Evolutionary conservation across 2,329 filamentous ascomycete genomes (phyloP), one percentile per base, ranked within the genome.

Genomic region (Zarea fungicola): DNA sequence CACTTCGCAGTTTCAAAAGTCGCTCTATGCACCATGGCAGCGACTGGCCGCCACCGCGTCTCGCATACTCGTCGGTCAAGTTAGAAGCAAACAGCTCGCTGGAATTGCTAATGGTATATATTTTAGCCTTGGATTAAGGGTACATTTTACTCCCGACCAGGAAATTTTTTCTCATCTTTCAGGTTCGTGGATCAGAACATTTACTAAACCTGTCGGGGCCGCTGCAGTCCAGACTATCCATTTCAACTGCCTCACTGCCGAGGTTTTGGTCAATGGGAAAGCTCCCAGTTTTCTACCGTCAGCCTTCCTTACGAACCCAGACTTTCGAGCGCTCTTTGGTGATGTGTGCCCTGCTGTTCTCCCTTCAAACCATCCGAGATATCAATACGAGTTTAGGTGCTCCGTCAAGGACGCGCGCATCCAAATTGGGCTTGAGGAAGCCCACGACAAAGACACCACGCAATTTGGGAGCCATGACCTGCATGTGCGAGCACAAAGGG

Each of bases 191-290:
- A 28, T 48, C 7, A 35, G 9, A 29, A 42, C 28, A 2, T 21
- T 5, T 9, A 11, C 26, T 16, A 0, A 0, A 9, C 9, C 19
- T 1, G 10, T 6, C 10, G 16, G 10, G 2, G 2, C 1, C 7
- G 3, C 5, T 1, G 6, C 11, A 0, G 2, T 3, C 21, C 32
- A 35, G 5, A 36, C 1, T 56, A 53, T 23, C 56, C 63, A 50
- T 16, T 19, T 44, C 0, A 45, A 50, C 13, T 13, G 32, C n/a
- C 18, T 45, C 21, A 34, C 25, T 1, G 48, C 14, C 2, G 41
- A 45, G 10, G 16, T 50, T 0, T 16, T 45, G 0, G 16, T 45
- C 14, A 36, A 50, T 26, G 48, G 48, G 11, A 45, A 40, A 6
- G 13, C 18, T 22, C 18, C 35, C 5, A 32, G n/a, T 5, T 22